A percentile compares a stretch with the other conserved stretches of the same genome.
Conservation (phyloP, 352 stramenopile genomes). For the Phytopythium oedochilum region DNA sequence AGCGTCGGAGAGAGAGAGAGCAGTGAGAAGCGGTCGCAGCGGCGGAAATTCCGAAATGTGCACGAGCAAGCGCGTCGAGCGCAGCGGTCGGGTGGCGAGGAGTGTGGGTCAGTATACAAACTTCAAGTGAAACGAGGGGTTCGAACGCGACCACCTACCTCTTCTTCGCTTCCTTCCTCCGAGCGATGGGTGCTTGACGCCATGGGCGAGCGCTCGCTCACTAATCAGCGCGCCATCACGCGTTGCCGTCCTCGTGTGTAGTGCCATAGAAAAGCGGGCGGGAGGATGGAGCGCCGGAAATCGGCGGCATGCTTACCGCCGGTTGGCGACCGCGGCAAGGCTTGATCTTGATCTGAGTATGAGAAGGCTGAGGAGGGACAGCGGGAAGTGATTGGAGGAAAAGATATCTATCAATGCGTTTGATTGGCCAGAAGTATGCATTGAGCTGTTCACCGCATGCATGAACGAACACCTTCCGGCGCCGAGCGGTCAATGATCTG, state of each 20-base stretch:
- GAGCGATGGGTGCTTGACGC: background rate
- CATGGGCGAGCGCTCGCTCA: background rate
- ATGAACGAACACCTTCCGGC: too few relatives aligned
- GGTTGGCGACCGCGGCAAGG: too few relatives aligned
- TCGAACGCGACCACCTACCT: too few relatives aligned
- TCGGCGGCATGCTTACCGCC: conserved; percentile 7
- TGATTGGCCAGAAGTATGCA: conserved; percentile 5
- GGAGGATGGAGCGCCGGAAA: conserved; percentile 4
- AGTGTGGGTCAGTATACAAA: background rate
- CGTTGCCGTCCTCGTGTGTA: background rate
- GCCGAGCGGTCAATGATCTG: too few relatives aligned
- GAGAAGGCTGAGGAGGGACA: background rate
- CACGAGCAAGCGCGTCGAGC: background rate
- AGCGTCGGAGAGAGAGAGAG: background rate
- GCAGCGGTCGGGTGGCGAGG: too few relatives aligned
- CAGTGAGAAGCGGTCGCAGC: background rate
- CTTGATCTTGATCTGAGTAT: conserved; percentile 1
- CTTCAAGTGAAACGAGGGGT: background rate
- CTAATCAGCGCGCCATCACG: background rate
- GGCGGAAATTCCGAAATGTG: conserved; percentile 4
- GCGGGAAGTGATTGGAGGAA: background rate
- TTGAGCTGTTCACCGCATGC: background rate
- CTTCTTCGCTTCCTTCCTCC: background rate
- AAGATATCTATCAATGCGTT: background rate
- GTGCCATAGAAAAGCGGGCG: conserved; percentile 3